Base-by-base conservation (phyloP, 371 early-diverging fungal genomes). In the Batkoa obscura region DNA sequence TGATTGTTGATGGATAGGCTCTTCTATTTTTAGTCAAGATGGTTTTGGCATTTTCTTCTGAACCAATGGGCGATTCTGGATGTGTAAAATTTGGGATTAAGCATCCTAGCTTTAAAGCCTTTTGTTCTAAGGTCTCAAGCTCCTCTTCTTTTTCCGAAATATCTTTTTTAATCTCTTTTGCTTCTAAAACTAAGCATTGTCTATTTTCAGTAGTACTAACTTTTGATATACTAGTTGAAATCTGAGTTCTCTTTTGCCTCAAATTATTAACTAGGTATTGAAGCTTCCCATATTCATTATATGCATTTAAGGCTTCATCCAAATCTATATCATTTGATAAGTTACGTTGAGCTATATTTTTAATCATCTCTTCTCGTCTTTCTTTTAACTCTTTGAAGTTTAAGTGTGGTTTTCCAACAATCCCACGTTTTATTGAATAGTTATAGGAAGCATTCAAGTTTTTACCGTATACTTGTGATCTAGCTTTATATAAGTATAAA, bases 1-100 rank as follows among this genome's bases (percentile, higher is more conserved):
- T 62, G 39, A 42, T 58, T 41, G 4, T 64, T 53, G 8, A 53
- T 56, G 8, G 56, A 10, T 23, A 41, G 23, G 23, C 23, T 43
- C 59, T 60, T 8, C 59, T 54, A 0, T 78, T 79, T 2, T 74
- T 63, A 2, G 62, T 57, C 32, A 73, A 74, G 0, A 83, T 17
- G 4, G 79, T 45, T 9, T 56, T 62, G 3, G 85, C 83, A 1
- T 72, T 71, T 60, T 85, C 85, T 33, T 73, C 63, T 23, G 6
- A 17, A 3, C 87, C 87, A 42, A 86, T 66, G 4, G 86, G 86
- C 0, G 73, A 60, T 13, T 64, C 61, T 2, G 79, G 75, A 54
- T 81, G 79, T 2, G 85, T 82, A 32, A 68, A 72, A 60, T 88
- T 88, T 6, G 89, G 86, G 6, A 88, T 70, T 50, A 73, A 60